Conservation (phyloP, 208 protist genomes). For the Trypanosoma vivax region DNA sequence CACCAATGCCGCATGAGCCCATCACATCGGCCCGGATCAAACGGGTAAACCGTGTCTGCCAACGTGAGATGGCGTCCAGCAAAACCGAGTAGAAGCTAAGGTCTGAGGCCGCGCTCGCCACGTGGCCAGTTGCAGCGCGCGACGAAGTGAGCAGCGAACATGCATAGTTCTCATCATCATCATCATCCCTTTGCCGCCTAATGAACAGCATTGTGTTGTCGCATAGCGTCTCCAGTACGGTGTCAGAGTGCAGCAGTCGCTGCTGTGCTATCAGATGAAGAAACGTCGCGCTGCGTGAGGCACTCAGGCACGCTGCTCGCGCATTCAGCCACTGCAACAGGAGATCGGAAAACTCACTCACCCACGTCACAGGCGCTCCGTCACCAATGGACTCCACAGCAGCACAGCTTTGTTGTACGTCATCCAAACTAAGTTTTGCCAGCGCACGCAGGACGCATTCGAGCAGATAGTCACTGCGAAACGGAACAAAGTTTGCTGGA, state of each 20-base stretch:
- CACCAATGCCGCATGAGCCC: not conserved
- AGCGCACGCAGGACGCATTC: constrained; percentile 18
- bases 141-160: not conserved
- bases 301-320: constrained; percentile 24
- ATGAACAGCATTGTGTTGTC: constrained; percentile 41
- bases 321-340: constrained; percentile 35
- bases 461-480: constrained; percentile 25
- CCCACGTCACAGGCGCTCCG: not conserved
- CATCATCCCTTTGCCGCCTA: too few relatives aligned
- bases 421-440: constrained; percentile 24
- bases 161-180: not conserved
- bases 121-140: constrained; percentile 8
- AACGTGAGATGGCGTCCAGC: constrained; percentile 49
- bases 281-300: constrained; percentile 25
- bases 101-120: not conserved
- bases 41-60: constrained; percentile 22
- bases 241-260: constrained; percentile 29
- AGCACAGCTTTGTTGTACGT: constrained; percentile 12
- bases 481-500: too few relatives aligned
- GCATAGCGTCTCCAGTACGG: constrained; percentile 46
- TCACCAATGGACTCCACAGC: not conserved
- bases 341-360: constrained; percentile 17
- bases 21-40: not conserved
- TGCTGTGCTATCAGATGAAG: constrained; percentile 65
- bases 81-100: constrained; percentile 17